Percentiles rank a stretch among this genome's conserved stretches.
Conservation (phyloP, 495 filamentous ascomycete genomes). For the Pyronema omphalodes region DNA sequence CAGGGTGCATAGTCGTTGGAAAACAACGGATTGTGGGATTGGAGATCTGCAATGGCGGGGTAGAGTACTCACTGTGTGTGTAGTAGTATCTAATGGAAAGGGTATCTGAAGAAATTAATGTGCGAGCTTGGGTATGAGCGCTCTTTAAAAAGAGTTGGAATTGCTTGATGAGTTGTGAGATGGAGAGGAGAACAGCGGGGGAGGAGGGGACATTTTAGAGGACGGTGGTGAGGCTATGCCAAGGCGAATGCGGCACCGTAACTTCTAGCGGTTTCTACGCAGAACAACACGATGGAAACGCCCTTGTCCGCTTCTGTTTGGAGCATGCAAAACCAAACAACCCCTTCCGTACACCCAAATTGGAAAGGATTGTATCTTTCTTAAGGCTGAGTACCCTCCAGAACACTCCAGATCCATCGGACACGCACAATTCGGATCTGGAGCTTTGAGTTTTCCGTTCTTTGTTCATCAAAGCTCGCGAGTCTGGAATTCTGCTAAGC, state of each 20-base stretch:
- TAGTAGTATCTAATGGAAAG: neutral
- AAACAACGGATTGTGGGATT: neutral
- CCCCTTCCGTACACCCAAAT: too few species aligned
- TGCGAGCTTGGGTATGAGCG: neutral
- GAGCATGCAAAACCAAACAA: too few species aligned
- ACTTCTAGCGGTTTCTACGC: constrained; percentile 7
- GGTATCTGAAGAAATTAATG: neutral
- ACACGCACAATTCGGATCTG: too few species aligned
- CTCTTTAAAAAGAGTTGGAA: neutral
- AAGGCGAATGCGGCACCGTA: constrained; percentile 2
- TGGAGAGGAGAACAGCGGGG: neutral
- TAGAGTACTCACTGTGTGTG: neutral
- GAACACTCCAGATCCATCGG: too few species aligned
- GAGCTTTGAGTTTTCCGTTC: too few species aligned
- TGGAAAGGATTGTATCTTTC: too few species aligned
- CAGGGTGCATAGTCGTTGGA: neutral
- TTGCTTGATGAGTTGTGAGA: neutral
- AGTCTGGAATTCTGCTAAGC: too few species aligned
- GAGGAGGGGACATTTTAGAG: constrained; percentile 4
- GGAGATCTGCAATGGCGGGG: neutral
- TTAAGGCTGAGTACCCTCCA: too few species aligned
- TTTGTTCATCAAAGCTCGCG: too few species aligned
- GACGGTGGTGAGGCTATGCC: neutral
- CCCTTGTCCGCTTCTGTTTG: neutral
- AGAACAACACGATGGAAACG: neutral